Evolutionary conservation across 129 eudicot species (phyloP), one percentile per base, ranked within the genome.

Genomic region (Lonicera japonica): DNA sequence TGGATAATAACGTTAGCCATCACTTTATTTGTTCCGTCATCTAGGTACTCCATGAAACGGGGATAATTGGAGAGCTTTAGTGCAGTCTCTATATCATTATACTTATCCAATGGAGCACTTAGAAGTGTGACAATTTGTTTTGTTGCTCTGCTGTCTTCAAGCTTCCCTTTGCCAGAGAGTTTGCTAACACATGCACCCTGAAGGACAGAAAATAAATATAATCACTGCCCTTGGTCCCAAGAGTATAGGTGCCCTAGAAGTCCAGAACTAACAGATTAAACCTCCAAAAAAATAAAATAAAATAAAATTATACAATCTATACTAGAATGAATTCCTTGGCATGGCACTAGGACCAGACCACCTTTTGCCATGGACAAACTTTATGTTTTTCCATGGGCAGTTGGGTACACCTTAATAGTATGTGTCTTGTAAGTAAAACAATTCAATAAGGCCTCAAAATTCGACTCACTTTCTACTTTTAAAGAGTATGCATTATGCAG

Each of bases 91-190:
- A 92, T 86, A 79, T 84, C 90, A 55, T 86, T 92, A 69, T 87
- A 92, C 67, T 92, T 92, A 72, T 88, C 91, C 74, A 92, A 73
- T 50, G 99, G 99, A 72, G 99, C 99, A 85, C 99, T 92, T 69
- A 92, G 64, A 69, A 92, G 95, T 64, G 92, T 77, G 58, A 92
- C 92, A 69, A 92, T 88, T 76, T 92, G 96, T 77, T 92, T 92
- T 54, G 95, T 82, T 52, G 99, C 91, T 67, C 77, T 82, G 70
- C 84, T 83, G 59, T 85, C 87, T 62, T 80, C 85, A 60, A 85
- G 83, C 86, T 88, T 92, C 71, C 94, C 96, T 72, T 80, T 81
- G 34, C 79, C 94, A 67, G 96, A 76, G 59, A 92, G 79, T 77
- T 85, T 88, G 24, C 80, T 75, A 29, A 92, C 91, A 72, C 99